Base-by-base conservation (phyloP, 2,329 filamentous ascomycete species). In the Cladorrhinum sp. region DNA sequence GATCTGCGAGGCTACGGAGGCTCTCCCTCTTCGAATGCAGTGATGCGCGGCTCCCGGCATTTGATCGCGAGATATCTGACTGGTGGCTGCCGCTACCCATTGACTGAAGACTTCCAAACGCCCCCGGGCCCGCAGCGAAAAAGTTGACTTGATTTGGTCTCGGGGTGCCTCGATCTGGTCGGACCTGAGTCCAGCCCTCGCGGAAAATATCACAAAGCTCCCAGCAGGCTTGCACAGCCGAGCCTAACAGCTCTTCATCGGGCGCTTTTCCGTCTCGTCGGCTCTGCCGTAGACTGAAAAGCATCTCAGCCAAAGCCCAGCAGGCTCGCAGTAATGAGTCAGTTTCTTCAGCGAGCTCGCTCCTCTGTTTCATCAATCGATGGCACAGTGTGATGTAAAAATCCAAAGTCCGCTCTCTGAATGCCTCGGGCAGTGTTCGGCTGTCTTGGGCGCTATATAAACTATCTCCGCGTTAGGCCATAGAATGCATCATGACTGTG, bases 351-450 rank as follows among this genome's bases (percentile, higher is more conserved):
- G 86, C 87, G 1, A 93, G 75, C 25, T 91, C 88, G 57, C 85
- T 89, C 60, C 91, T 85, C 73, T 96, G 92, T 73, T 96, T 97
- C 92, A 97, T 97, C n/a, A 97, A 77, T 41, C 93, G 87, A 73
- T 97, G 93, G 70, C 93, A 97, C 2, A 98, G 75, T 0, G 93
- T 96, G 66, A 96, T 89, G 70, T 97, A 97, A 69, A 97, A 97
- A 69, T 97, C 93, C 59, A 98, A 75, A 0, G 93, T 97, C 61
- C 93, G 82, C 74, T 97, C 93, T 56, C 89, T 85, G 72, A 98
- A 97, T 0, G 89, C 86, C 69, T 96, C 91, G 0, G 93, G 93
- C 3, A 97, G 79, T 58, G 85, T 88, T 29, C 89, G 85, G 71
- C 75, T 79, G 66, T 96, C 92, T 69, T 96, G 92, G 1, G 92